Evolutionary conservation across 1,284 basidiomycete genomes (phyloP), one percentile per base, ranked within the genome.

Genomic region (Ceratobasidium sp.): DNA sequence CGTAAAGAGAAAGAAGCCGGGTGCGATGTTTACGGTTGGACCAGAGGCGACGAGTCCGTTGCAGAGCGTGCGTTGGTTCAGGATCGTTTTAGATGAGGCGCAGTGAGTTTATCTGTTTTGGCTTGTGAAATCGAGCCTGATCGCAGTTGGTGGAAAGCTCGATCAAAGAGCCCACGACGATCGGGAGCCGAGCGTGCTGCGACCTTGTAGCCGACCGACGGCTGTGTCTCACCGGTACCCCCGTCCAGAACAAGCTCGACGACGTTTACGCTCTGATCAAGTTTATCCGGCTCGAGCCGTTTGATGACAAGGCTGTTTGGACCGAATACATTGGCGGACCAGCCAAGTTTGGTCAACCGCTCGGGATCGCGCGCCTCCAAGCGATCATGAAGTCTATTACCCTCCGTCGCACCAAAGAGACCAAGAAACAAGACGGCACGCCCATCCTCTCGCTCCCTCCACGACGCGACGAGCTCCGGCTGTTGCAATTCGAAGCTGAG

Each of bases 171-270:
- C 91, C 94, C 1, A 88, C 89, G 37, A 99, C 98, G 0, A 94
- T 98, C 71, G 96, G 93, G 66, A 95, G 95, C 78, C 90, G 94
- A 76, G 97, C 98, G 2, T 96, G 92, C 11, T 99, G 98, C 83
- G 96, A 98, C 80, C 88, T 99, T 58, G 88, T 93, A 81, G 95
- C 97, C 1, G 94, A 98, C 80, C 91, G 98, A 69, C 90, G 98
- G 24, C 85, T 98, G 56, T 98, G 95, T 80, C 86, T 99, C 49
- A 98, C 97, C 9, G 98, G 98, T 76, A 99, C 98, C 7, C 98
- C 98, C 0, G 95, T 99, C 54, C 98, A 99, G 84, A 99, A 99
- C 86, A 96, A 96, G 81, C 88, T 99, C 74, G 97, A 99, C 83
- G 98, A 99, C 80, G 92, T 99, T 61, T 99, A 92, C 82, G 96